Base-by-base conservation (phyloP, 805 yeast genomes). In the Vanderwaltozyma yarrowii region DNA sequence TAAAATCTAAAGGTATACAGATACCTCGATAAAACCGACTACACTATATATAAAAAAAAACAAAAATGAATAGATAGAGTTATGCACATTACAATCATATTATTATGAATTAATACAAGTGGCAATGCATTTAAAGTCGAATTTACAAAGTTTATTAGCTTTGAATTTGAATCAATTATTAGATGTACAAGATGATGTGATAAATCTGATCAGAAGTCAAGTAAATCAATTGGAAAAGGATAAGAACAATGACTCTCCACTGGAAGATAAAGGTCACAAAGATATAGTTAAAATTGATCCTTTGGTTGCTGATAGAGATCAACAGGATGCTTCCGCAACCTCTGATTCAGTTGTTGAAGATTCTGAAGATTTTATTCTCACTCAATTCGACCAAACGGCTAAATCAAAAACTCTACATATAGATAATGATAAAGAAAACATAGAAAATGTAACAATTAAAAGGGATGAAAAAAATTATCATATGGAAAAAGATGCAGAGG, bases 161-260 rank as follows among this genome's bases (percentile, higher is more conserved):
- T 36, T 52, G 36, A 47, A 43, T 33, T 25, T 55, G 21, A 35
- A 41, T 10, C 45, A 45, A 18, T 45, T 55, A 13, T 30, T 54
- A 31, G 42, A 43, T 26, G 54, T 54, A 3, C 59, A 54, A 36
- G 25, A 37, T 23, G 55, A 51, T 31, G 46, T 47, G 4, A 45
- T 46, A 17, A 31, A 32, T 23, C 42, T 50, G 18, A 45, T 54
- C 12, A 31, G 38, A 19, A 23, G 29, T 5, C 45, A 43, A 10
- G 43, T 45, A 4, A 17, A 29, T 12, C 20, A 34, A 27, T 18
- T 43, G 5, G 16, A 16, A 4, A 26, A 24, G 6, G 8, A 14
- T 17, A 8, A 3, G 1, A 13, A 23, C 2, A 10, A 5, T 23
- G 16, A 11, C 7, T 5, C 8, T 17, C 4, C 4, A 9, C 6